Conservation (phyloP, 306 rosid genomes). For the Ormosia semicastrata region DNA sequence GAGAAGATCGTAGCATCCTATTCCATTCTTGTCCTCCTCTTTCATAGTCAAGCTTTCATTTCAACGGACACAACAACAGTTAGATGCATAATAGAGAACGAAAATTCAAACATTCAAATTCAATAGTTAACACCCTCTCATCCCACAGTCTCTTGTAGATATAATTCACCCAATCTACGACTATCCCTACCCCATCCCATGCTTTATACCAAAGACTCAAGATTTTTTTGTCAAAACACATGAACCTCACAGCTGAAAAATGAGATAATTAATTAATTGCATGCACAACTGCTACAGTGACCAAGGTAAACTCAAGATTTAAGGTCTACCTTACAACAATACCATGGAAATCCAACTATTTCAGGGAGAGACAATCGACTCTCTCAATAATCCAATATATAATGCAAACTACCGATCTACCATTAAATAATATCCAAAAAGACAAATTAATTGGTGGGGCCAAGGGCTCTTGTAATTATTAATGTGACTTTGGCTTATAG, state of each 20-base stretch:
- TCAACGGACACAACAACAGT: conserved; percentile 30
- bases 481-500: neutral
- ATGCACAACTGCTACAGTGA: neutral
- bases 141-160: neutral
- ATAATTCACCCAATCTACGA: neutral
- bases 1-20: conserved; percentile 62
- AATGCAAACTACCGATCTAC: neutral
- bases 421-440: neutral
- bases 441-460: neutral
- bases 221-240: neutral
- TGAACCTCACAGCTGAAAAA: neutral
- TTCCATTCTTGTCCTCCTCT: conserved; percentile 56
- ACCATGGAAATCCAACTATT: neutral
- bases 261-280: neutral
- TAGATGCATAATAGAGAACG: conserved; percentile 29
- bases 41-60: conserved; percentile 79
- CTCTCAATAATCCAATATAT: neutral
- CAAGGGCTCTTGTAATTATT: neutral
- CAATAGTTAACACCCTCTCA: neutral
- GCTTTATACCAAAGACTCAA: neutral
- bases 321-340: neutral
- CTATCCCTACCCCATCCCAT: conserved; percentile 3
- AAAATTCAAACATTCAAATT: neutral
- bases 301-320: neutral
- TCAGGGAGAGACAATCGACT: neutral